These are phyloP conservation scores for Beauveria sp. DNA, from an alignment of 2,329 filamentous ascomycete genomes.

Conservation along the genomic window DNA sequence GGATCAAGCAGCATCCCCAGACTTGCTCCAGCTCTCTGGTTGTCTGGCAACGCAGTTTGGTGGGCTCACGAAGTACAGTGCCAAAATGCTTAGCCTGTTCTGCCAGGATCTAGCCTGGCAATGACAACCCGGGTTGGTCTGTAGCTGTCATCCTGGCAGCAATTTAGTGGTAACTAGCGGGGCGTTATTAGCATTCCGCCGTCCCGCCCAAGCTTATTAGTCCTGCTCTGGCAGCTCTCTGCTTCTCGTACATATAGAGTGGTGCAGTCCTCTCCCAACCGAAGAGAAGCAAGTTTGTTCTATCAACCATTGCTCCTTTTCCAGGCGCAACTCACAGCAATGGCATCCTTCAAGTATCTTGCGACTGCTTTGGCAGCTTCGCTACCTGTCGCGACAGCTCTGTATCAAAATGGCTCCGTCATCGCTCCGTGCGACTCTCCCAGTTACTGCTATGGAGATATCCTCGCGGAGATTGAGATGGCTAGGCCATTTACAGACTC, in stretches of 20 bases:
- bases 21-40: neutral
- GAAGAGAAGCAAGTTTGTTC: neutral
- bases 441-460: constrained; percentile 59
- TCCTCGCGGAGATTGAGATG: constrained; percentile 54
- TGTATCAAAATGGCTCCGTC: constrained; percentile 54
- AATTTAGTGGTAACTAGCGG: constrained; percentile 1
- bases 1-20: neutral
- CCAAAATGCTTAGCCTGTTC: neutral
- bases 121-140: neutral
- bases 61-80: neutral
- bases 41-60: neutral
- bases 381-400: constrained; percentile 28
- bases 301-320: neutral
- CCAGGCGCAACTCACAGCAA: constrained; percentile 11
- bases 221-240: neutral
- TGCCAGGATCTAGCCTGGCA: neutral
- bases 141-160: neutral
- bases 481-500: constrained; percentile 58
- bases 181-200: neutral
- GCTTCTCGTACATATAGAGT: constrained; percentile 1
- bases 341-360: constrained; percentile 20
- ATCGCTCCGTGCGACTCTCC: constrained; percentile 59
- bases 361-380: constrained; percentile 21
- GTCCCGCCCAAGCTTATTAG: neutral
- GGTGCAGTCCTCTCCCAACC: neutral